These are phyloP conservation scores for Epichloe typhina DNA, from an alignment of 2,329 filamentous ascomycete species.

Conservation along the genomic window DNA sequence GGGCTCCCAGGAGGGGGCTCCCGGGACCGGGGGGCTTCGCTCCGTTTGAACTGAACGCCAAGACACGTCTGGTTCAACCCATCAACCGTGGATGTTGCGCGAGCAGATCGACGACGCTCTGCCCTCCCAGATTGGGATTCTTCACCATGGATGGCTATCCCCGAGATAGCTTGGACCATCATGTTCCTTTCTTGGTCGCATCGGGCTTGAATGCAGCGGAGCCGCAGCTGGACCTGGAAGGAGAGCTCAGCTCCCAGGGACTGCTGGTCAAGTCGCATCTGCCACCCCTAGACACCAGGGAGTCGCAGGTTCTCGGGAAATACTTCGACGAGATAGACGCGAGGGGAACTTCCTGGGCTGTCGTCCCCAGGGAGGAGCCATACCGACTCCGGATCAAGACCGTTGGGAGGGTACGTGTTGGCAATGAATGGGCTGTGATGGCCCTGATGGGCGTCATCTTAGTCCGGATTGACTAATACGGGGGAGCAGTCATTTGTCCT, in stretches of 20 bases:
- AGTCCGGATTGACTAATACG: conserved; percentile 14
- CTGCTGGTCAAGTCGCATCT: conserved; percentile 58
- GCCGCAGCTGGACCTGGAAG: conserved; percentile 29
- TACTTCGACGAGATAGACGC: conserved; percentile 56
- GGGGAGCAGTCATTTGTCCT: conserved; percentile 36
- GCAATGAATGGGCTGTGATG: not conserved
- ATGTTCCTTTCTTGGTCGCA: conserved; percentile 71
- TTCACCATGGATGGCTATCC: conserved; percentile 66
- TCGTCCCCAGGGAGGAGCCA: conserved; percentile 35
- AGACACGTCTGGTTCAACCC: conserved; percentile 8
- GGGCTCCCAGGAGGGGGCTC: not conserved
- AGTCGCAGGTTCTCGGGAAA: conserved; percentile 50
- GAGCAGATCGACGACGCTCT: not conserved
- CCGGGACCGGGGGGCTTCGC: not conserved
- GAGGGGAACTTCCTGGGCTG: conserved; percentile 53
- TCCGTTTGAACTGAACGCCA: not conserved
- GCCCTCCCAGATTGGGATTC: conserved; percentile 9
- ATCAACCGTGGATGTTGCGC: not conserved
- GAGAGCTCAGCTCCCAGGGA: conserved; percentile 42
- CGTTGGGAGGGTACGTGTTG: conserved; percentile 61
- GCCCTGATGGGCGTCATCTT: not conserved
- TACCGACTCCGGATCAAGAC: conserved; percentile 57
- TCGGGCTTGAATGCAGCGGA: conserved; percentile 51
- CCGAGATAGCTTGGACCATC: conserved; percentile 68
- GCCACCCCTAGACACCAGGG: conserved; percentile 49